Evolutionary conservation across 495 filamentous ascomycete genomes (phyloP), one percentile per base, ranked within the genome.

Genomic region (Bathelium albidoporum): DNA sequence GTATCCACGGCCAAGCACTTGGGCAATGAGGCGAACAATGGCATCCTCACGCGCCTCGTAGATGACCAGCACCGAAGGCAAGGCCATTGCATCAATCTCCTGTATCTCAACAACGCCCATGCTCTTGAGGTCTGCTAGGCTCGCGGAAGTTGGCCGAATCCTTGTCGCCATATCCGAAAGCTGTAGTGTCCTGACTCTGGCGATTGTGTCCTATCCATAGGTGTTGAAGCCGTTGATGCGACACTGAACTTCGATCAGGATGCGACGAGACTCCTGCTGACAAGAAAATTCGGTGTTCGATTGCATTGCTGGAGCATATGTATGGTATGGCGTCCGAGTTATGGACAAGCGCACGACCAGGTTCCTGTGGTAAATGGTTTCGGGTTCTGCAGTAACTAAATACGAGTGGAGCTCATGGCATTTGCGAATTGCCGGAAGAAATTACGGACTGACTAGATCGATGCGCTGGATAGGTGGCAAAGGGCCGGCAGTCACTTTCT

Each of bases 1-100:
- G 65, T 66, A 73, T 28, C 64, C 44, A 65, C 74, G 74, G 4
- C 74, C 74, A 11, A 76, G 60, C 7, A 76, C 72, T 62, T 76
- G 72, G 4, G 74, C 74, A 18, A 75, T 65, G 32, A 68, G 41
- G 20, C 61, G 55, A 31, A 74, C 69, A 59, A 76, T 73, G 18
- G 70, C 69, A 20, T 74, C 68, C 36, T 75, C 65, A 31, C 67
- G 68, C 32, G 71, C 65, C 16, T 69, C 65, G 55, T 70, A 71
- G 4, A 75, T 41, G 60, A 76, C 53, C n/a, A 75, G 65, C 64
- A 76, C 53, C 29, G 72, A 63, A 14, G 69, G 73, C 60, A 68
- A 68, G 61, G 64, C 62, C 32, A 26, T 32, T 41, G 67, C 64
- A 44, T 69, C 65, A 41, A 74, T 65, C 53, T 73, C 73, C 39